Percentiles rank a stretch among this genome's conserved stretches.
These are phyloP conservation scores for Boeremia lycopersici DNA, from an alignment of 2,329 filamentous ascomycete genomes.

Conservation along the genomic window DNA sequence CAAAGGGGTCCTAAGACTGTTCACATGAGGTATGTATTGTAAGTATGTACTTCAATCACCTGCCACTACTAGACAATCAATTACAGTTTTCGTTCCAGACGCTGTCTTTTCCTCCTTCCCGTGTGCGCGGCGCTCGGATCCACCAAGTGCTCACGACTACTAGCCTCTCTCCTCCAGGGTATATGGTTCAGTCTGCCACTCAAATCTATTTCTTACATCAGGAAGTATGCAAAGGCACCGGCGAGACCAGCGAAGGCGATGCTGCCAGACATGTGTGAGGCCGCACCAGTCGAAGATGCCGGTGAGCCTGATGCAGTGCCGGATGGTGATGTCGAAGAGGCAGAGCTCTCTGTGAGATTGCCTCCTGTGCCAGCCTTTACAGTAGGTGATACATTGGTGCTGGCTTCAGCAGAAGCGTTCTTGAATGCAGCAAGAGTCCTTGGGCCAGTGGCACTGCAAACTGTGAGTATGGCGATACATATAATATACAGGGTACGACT, in stretches of 20 bases:
- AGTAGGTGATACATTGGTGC: conserved; percentile 31
- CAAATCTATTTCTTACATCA: conserved; percentile 32
- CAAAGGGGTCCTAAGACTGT: neutral
- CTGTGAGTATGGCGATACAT: conserved; percentile 15
- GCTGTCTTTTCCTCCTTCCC: neutral
- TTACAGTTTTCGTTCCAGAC: neutral
- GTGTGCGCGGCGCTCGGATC: neutral
- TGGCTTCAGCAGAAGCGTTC: conserved; percentile 27
- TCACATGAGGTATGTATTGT: neutral
- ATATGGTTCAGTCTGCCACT: conserved; percentile 23
- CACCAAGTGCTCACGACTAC: neutral
- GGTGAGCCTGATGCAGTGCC: conserved; percentile 24
- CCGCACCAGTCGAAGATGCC: conserved; percentile 31
- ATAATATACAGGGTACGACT: conserved; percentile 11
- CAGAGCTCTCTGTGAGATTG: conserved; percentile 29
- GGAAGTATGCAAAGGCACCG: conserved; percentile 38
- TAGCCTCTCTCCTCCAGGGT: conserved; percentile 6
- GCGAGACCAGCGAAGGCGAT: conserved; percentile 35
- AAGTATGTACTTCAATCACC: conserved; percentile 4
- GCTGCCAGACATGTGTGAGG: conserved; percentile 33
- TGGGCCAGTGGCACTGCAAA: conserved; percentile 23
- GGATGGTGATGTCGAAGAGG: conserved; percentile 20
- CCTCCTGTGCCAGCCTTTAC: conserved; percentile 34
- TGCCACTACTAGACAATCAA: conserved; percentile 7
- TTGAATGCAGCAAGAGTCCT: conserved; percentile 35